These are phyloP conservation scores for Aspergillus piperis DNA, from an alignment of 2,329 filamentous ascomycete genomes.

Conservation along the genomic window DNA sequence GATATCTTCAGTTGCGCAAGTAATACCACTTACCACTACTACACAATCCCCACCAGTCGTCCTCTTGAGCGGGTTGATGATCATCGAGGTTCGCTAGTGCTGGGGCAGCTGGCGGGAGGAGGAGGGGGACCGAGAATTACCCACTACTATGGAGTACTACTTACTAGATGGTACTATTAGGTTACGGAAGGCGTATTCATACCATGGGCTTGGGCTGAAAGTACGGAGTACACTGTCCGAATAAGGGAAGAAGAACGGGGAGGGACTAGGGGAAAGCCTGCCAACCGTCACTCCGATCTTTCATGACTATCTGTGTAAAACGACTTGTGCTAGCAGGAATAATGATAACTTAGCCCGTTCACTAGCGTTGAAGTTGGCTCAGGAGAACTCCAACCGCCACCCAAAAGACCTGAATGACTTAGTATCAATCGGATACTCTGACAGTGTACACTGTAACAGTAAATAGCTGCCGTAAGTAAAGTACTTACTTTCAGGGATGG, in stretches of 20 bases:
- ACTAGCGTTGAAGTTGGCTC: not conserved
- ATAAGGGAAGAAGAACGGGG: not conserved
- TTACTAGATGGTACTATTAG: not conserved
- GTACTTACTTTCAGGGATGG: conserved; percentile 4
- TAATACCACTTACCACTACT: not conserved
- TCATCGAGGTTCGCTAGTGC: not conserved
- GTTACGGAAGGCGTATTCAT: too few species aligned
- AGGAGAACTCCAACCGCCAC: not conserved
- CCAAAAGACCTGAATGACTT: not conserved
- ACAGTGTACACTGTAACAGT: not conserved
- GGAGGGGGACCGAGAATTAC: not conserved
- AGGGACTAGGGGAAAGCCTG: not conserved
- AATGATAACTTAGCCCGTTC: not conserved
- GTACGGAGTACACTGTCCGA: not conserved
- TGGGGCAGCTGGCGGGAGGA: not conserved
- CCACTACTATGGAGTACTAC: not conserved
- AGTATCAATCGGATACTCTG: not conserved
- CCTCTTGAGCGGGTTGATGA: not conserved
- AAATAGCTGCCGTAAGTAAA: not conserved
- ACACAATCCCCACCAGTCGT: not conserved
- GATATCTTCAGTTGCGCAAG: not conserved
- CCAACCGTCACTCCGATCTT: not conserved
- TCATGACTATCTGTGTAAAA: not conserved
- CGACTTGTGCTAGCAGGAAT: not conserved
- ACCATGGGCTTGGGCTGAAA: too few species aligned